Conservation (phyloP, 2,329 filamentous ascomycete genomes). For the Diaporthe batatas region DNA sequence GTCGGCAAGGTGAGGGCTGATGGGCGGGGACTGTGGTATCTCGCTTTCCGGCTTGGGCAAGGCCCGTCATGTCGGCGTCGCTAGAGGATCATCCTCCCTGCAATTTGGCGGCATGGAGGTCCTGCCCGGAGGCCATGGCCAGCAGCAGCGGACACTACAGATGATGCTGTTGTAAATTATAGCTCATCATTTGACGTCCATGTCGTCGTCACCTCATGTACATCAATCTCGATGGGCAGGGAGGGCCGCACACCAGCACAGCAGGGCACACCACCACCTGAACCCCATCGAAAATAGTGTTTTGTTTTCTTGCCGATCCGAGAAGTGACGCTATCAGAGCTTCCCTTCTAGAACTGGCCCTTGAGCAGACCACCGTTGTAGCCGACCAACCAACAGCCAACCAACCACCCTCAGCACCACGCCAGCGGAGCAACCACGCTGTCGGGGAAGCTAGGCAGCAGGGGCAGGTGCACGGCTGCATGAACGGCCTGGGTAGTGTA, state of each 20-base stretch:
- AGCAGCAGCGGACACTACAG: slow-evolving; percentile 2
- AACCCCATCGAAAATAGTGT: slow-evolving; percentile 27
- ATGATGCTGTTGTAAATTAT: slow-evolving; percentile 17
- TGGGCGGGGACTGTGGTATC: not conserved
- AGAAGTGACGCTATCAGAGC: slow-evolving; percentile 22
- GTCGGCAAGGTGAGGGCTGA: slow-evolving; percentile 9
- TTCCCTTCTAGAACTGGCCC: slow-evolving; percentile 33
- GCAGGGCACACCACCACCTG: not conserved
- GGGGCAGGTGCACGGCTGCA: slow-evolving; percentile 25
- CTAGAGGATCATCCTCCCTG: slow-evolving; percentile 31
- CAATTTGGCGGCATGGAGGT: slow-evolving; percentile 30
- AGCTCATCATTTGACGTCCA: slow-evolving; percentile 5
- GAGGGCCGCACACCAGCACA: slow-evolving; percentile 6
- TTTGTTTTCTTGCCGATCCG: slow-evolving; percentile 31
- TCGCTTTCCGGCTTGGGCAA: not conserved
- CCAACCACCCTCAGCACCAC: slow-evolving; percentile 7
- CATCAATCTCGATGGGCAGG: slow-evolving; percentile 15
- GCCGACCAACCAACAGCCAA: too few species aligned
- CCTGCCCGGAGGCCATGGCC: slow-evolving; percentile 3
- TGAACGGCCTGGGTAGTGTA: slow-evolving; percentile 32
- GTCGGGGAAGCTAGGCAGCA: slow-evolving; percentile 28
- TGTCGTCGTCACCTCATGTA: slow-evolving; percentile 28
- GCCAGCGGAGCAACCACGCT: slow-evolving; percentile 21
- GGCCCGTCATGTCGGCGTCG: not conserved
- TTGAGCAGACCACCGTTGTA: slow-evolving; percentile 20